Base-by-base conservation (phyloP, 345 rosid species). In the Populus pruinosa region DNA sequence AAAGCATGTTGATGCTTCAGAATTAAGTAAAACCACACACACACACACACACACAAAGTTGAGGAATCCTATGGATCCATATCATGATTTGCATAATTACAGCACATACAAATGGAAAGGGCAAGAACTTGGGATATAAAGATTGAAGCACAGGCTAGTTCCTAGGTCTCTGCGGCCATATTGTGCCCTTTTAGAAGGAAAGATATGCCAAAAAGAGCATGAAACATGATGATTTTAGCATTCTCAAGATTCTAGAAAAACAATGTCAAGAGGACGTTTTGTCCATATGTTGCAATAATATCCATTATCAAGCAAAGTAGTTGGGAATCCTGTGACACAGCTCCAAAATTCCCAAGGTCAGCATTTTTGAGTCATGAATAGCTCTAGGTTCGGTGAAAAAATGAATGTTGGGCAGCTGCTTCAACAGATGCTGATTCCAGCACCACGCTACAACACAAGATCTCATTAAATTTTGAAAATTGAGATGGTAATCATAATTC, bases 1-100 rank as follows among this genome's bases (percentile, higher is more conserved):
- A 88, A 78, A 69, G 79, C 73, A 55, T 75, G 33, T 77, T n/a
- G 14, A 64, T 50, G 50, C 11, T 41, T 77, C 16, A 73, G 56
- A 64, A 84, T 38, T 71, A 71, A 59, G 79, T 68, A 72, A 59
- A 49, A 55, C 25, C 2, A 64, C 27, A 78, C 14, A 2, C 18
- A 36, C 0, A 25, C 0, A 25, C 27, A 18, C 21, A 25, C 3
- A 18, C 44, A 72, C 11, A 59, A 31, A 36, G 49, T 33, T 38
- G 39, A 13, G 7, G 43, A 62, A 62, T 61, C 31, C 25, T 1
- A 23, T 33, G 11, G 33, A 50, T 10, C 5, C 25, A 73, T 41
- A 62, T 41, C 29, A 59, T 18, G 8, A n/a, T 38, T 49, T 31
- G 49, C 47, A 38, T 63, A 35, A 31, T 67, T 47, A 17, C 18